These are phyloP conservation scores for Globisporangium mamillatum DNA, from an alignment of 352 stramenopile genomes.

Conservation along the genomic window DNA sequence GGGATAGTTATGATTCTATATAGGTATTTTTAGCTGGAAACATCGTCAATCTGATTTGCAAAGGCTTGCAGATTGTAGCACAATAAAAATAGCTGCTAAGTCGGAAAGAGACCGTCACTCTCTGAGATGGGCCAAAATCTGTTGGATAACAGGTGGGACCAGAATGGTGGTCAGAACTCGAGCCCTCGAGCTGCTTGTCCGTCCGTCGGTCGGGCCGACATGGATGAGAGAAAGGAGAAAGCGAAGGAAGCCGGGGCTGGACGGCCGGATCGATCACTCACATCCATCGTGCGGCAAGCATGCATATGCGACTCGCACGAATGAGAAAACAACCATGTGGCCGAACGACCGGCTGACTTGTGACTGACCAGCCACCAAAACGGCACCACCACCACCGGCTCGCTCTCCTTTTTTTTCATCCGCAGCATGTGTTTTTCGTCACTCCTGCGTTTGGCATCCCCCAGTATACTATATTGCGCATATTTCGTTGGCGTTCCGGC, in stretches of 20 bases:
- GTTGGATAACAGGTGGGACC: background rate
- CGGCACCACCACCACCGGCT: background rate
- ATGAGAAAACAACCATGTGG: background rate
- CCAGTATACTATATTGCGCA: background rate
- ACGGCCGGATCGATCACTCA: background rate
- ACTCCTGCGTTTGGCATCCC: background rate
- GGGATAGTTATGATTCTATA: background rate
- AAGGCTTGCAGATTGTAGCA: background rate
- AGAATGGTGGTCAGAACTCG: background rate
- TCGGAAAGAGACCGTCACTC: background rate
- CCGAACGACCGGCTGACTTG: background rate
- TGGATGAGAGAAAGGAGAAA: too few relatives aligned
- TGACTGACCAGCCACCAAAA: background rate
- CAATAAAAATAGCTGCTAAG: background rate
- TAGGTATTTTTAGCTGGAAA: background rate
- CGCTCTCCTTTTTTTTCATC: background rate
- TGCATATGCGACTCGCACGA: background rate
- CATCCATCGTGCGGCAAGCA: background rate
- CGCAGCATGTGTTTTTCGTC: background rate
- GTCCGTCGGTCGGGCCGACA: background rate
- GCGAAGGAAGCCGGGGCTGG: too few relatives aligned
- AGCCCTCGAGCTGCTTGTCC: background rate
- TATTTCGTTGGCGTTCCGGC: background rate
- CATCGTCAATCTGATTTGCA: background rate
- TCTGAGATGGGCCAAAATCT: background rate